Evolutionary conservation across 2,329 filamentous ascomycete genomes (phyloP), one percentile per base, ranked within the genome.

Genomic region (Venturia aucupariae): DNA sequence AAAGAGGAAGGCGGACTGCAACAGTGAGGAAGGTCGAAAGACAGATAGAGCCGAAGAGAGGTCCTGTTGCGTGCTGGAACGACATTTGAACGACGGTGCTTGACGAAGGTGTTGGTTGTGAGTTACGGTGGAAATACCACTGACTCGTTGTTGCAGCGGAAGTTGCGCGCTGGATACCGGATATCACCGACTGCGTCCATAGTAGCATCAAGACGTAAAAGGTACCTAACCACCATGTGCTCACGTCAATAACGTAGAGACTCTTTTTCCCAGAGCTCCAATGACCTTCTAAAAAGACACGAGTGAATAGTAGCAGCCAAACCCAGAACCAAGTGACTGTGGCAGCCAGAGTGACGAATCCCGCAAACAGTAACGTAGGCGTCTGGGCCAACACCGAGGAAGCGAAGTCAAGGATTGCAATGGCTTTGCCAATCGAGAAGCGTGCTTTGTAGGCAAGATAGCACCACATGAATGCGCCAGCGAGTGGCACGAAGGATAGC

Each of bases 111-210:
- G 88, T 81, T 5, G 93, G 91, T 13, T 87, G 84, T 4, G 87
- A 86, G 70, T 95, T 89, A 67, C 94, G 90, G 75, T 97, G 93
- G 75, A 97, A 99, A 76, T 99, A 99, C 94, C 94, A 99, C 75
- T 99, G 94, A 48, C 91, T 96, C 30, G 97, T 93, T 0, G 93
- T 96, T 13, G 94, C 94, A 30, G 92, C 93, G 17, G 93, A 96
- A 19, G 92, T 94, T 27, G 90, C 88, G 65, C 94, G 87, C 74
- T 99, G 93, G 27, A 97, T 84, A 22, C 91, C 92, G 65, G 91
- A 88, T 72, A 96, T 86, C 65, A 97, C 85, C 2, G 90, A 89
- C 51, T 97, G 80, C 0, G 92, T 94, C 94, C 94, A 99, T 69
- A 97, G 86, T 75, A 97, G 97, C 79, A 97, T 89, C 66, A 97